Evolutionary conservation across 116 monocot species (phyloP), one percentile per base, ranked within the genome.

Genomic region (Zostera marina): DNA sequence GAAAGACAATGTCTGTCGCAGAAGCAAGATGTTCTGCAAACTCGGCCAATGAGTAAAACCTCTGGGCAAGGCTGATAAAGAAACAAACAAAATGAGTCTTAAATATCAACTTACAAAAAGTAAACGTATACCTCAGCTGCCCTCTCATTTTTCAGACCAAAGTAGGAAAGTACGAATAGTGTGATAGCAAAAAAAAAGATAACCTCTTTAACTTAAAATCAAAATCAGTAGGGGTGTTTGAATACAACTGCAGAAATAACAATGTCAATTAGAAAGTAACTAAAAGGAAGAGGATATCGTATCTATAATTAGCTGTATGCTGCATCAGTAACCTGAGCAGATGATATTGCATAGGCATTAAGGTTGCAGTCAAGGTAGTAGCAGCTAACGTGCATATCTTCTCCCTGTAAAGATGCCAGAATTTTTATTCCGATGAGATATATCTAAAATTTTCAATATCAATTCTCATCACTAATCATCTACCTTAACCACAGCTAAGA

Each of bases 201-300:
- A 56, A 93, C 84, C 93, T 93, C 70, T 88, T 77, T 56, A 93
- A 63, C 71, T 93, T 88, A 73, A 93, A 93, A 74, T 93, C 88
- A 72, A 93, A 93, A 77, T 93, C 93, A 38, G 93, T 76, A 62
- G 93, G 93, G 16, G 93, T 93, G 40, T 88, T 88, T 41, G 81
- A 93, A 62, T 93, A 93, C 21, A 93, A 69, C 84, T 93, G 92
- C 62, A 41, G 58, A 57, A 53, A 63, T 16, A 53, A 14, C 1
- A 22, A 42, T 3, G 42, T 38, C 1, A 16, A 59, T 15, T 42
- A 42, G 19, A 22, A 59, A 41, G 41, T 19, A 10, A 59, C 17
- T 22, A 26, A 16, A 16, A 57, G 32, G 7, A 39, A 12, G 14
- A n/a, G 15, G 32, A 15, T 41, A 25, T 32, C 32, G 5, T 32